phyloP scores from a whole-genome alignment of 257 asterid species.

The Cordia subcordata region DNA sequence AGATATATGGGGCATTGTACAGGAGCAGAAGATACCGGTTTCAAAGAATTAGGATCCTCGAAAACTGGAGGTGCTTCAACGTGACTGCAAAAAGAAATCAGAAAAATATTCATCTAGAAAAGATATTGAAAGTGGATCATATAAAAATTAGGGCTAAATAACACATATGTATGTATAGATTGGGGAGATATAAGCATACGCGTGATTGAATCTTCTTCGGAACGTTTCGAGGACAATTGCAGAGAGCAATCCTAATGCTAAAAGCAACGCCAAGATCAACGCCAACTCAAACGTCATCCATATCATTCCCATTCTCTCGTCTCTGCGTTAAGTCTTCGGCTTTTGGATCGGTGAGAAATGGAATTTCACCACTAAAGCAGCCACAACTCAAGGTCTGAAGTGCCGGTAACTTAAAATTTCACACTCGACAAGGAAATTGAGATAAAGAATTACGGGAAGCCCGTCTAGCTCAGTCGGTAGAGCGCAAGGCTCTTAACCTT shows the following conservation, averaged over 20 bases:
- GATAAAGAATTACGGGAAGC: no score
- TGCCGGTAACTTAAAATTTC: background rate
- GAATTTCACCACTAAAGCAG: background rate
- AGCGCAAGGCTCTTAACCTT: conserved; percentile 8
- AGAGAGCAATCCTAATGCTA: conserved; percentile 43
- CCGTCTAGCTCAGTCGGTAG: conserved; percentile 9
- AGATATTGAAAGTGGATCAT: background rate
- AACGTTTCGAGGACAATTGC: conserved; percentile 51
- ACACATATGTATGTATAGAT: background rate
- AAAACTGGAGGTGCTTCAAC: conserved; percentile 71
- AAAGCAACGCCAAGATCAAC: conserved; percentile 39
- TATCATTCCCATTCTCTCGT: conserved; percentile 31
- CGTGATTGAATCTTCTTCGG: conserved; percentile 55
- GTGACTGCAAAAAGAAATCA: conserved; percentile 36
- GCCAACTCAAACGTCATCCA: conserved; percentile 48
- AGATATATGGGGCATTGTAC: background rate
- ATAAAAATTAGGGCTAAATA: background rate
- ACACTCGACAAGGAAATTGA: no score
- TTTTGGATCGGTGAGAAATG: conserved; percentile 1
- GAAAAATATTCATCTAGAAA: conserved; percentile 5
- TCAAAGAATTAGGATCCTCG: conserved; percentile 91
- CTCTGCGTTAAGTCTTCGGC: no score
- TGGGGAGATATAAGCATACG: conserved; percentile 28
- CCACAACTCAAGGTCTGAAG: background rate
- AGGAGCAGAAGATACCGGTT: conserved; percentile 30